Conservation (phyloP, 352 stramenopile genomes). For the Globisporangium takayamanum region DNA sequence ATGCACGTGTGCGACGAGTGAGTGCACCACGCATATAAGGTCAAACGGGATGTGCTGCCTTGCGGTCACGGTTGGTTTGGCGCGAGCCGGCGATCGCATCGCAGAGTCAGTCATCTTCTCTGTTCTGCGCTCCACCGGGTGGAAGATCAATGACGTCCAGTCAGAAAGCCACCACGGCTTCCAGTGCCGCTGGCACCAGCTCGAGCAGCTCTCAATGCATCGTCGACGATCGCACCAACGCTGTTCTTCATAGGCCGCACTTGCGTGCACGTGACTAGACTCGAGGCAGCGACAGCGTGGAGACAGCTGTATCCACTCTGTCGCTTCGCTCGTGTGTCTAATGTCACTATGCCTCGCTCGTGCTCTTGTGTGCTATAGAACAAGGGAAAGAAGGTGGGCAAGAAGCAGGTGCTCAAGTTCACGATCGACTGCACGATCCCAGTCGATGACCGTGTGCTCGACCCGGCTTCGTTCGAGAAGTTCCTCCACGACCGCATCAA, state of each 20-base stretch:
- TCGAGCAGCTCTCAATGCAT: too few relatives aligned
- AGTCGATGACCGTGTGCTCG: conserved; percentile 98
- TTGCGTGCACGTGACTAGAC: not conserved
- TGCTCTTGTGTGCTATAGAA: conserved; percentile 21
- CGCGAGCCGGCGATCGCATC: conserved; percentile 6
- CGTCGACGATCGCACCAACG: too few relatives aligned
- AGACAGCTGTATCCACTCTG: not conserved
- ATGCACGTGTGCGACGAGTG: not conserved
- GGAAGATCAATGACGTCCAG: conserved; percentile 1
- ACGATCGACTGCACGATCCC: conserved; percentile 94
- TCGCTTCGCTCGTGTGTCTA: conserved; percentile 2
- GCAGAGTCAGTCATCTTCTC: conserved; percentile 30
- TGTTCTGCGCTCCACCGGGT: conserved; percentile 23
- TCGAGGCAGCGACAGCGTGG: not conserved
- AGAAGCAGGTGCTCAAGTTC: conserved; percentile 91
- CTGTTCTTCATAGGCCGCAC: not conserved
- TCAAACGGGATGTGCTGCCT: conserved; percentile 16
- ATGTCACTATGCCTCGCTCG: conserved; percentile 3
- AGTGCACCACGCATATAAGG: conserved; percentile 38
- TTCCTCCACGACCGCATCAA: conserved; percentile 99
- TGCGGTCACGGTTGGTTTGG: not conserved
- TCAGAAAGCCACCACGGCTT: not conserved
- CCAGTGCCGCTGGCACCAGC: too few relatives aligned
- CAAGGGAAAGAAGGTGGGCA: conserved; percentile 86
- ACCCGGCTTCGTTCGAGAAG: conserved; percentile 99